A percentile compares a stretch with the other conserved stretches of the same genome.
These are phyloP conservation scores for Penicillium herquei DNA, from an alignment of 495 filamentous ascomycete species.

Conservation along the genomic window DNA sequence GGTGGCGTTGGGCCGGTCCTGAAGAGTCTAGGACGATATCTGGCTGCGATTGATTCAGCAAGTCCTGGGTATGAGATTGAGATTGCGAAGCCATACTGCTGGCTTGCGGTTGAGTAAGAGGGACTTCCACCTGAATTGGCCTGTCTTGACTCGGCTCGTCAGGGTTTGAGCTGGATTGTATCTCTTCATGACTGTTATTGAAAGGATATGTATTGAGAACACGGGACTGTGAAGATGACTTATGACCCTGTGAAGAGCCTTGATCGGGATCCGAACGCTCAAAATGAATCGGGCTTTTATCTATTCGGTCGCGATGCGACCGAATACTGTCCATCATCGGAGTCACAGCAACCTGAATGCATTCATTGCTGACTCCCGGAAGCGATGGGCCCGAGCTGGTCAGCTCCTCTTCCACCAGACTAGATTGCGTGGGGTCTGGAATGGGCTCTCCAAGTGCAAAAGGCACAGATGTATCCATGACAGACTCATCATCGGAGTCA, in stretches of 20 bases:
- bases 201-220: conserved; percentile 34
- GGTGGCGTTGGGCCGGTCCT: conserved; percentile 17
- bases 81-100: conserved; percentile 16
- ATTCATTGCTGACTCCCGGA: conserved; percentile 13
- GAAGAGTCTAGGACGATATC: conserved; percentile 29
- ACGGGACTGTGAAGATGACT: conserved; percentile 39
- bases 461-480: conserved; percentile 55
- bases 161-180: conserved; percentile 7
- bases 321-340: conserved; percentile 20
- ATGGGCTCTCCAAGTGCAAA: conserved; percentile 38
- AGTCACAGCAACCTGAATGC: conserved; percentile 40
- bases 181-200: conserved; percentile 22
- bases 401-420: conserved; percentile 25
- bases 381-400: conserved; percentile 27
- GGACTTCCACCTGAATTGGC: conserved; percentile 16
- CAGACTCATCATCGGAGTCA: conserved; percentile 44
- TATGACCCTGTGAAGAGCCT: conserved; percentile 27
- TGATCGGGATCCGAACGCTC: conserved; percentile 5
- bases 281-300: not conserved
- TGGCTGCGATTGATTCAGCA: not conserved
- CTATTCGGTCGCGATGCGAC: conserved; percentile 3
- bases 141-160: conserved; percentile 4
- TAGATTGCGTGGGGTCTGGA: conserved; percentile 25
- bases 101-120: conserved; percentile 24
- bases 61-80: conserved; percentile 15